Evolutionary conservation across 176 grass and related monocot species (phyloP), one percentile per base, ranked within the genome.

Genomic region (Eleusine coracana): DNA sequence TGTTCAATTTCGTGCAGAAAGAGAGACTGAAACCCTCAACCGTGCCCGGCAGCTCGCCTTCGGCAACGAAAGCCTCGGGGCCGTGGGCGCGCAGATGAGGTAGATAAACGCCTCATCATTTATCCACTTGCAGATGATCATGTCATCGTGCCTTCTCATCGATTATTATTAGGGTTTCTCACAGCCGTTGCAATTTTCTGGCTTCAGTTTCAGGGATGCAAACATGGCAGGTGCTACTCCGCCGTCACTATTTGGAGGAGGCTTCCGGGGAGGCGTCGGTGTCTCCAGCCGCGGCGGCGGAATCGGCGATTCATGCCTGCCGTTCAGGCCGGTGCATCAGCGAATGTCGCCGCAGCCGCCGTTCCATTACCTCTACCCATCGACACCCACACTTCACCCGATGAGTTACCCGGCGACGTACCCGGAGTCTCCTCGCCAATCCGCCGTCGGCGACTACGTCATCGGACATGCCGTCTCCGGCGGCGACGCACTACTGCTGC

Each of bases 21-120:
- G 93, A 78, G 97, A 99, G 78, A 99, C 97, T 8, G 97, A 99
- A 80, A 94, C 91, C 60, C 97, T 99, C 61, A 96, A 94, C 75
- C 93, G 97, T 60, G 97, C 97, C 56, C 91, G 97, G 59, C 97
- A 99, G 68, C 93, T 99, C 68, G 93, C 96, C 63, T 99, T 99
- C 87, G 91, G 91, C 83, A 99, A 99, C 73, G 93, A 99, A 31
- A 79, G 85, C 39, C 89, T 96, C 51, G 78, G 85, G 6, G 27
- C 85, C 44, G 51, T 82, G 51, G 87, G 87, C 31, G 76, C 85
- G 6, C 91, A 90, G 36, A 89, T 94, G 75, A 91, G 93, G 97
- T 96, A 44, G n/a, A 13, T 11, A 72, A 1, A 29, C 42, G 10
- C 1, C 1, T 9, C 15, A n/a, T 9, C 15, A 9, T 15, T 48